Evolutionary conservation across 257 asterid species (phyloP).

Genomic region (Nyctanthes arbortristis): DNA sequence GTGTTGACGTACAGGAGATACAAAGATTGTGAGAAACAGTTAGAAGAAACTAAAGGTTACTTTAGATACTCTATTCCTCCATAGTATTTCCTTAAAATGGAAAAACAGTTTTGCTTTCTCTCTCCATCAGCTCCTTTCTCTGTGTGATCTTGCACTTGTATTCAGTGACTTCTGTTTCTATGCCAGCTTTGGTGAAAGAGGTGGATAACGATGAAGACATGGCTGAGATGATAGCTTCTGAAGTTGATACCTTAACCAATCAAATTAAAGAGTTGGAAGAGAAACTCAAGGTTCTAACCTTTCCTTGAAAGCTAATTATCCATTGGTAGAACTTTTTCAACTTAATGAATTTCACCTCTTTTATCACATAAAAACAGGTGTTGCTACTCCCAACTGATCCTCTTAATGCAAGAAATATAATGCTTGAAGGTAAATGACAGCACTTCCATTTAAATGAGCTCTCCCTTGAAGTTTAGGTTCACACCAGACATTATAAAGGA

Average conservation of each 20-base stretch:
- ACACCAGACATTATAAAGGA: slow-evolving; percentile 6
- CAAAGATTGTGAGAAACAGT: slow-evolving; percentile 81
- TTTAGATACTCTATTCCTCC: slow-evolving; percentile 19
- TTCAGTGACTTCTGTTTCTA: slow-evolving; percentile 18
- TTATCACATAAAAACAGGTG: slow-evolving; percentile 40
- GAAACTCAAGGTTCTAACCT: slow-evolving; percentile 64
- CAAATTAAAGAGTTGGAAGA: slow-evolving; percentile 69
- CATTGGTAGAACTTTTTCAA: no score
- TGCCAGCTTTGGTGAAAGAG: slow-evolving; percentile 79
- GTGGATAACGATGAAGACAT: slow-evolving; percentile 79
- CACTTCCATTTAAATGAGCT: background rate
- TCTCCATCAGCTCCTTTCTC: background rate
- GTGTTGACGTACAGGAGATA: slow-evolving; percentile 65
- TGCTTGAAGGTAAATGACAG: slow-evolving; percentile 81
- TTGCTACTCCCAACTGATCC: slow-evolving; percentile 95
- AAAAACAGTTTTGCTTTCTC: background rate
- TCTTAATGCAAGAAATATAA: slow-evolving; percentile 90
- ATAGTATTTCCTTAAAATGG: slow-evolving; percentile 3
- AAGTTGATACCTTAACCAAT: slow-evolving; percentile 59
- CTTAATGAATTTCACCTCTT: slow-evolving; percentile 13
- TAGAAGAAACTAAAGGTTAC: slow-evolving; percentile 88
- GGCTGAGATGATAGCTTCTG: slow-evolving; percentile 91
- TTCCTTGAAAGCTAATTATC: slow-evolving; percentile 16
- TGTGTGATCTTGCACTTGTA: background rate
- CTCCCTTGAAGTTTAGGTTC: slow-evolving; percentile 14